phyloP scores from a whole-genome alignment of 2,329 filamentous ascomycete genomes.

The Colletotrichum australisinense region DNA sequence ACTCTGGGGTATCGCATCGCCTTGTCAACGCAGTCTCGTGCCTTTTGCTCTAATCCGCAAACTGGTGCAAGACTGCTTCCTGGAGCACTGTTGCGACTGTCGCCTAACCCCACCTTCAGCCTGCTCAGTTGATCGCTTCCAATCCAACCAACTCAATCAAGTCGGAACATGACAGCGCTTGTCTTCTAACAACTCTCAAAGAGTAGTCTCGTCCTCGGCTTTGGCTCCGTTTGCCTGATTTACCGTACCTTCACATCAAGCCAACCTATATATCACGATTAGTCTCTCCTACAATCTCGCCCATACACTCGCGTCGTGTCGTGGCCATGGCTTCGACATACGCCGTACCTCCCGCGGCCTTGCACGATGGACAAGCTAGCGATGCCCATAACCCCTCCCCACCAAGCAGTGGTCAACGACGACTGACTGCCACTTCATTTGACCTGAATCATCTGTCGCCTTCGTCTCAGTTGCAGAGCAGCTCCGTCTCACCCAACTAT shows the following conservation, averaged over 20 bases:
- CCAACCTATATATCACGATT: not conserved
- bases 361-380: conserved; percentile 49
- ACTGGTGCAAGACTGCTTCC: not conserved
- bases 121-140: not conserved
- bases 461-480: conserved; percentile 54
- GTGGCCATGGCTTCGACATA: conserved; percentile 58
- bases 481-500: conserved; percentile 52
- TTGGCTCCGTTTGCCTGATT: conserved; percentile 10
- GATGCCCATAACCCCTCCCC: conserved; percentile 47
- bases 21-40: not conserved
- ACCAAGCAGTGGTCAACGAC: conserved; percentile 38
- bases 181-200: not conserved
- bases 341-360: conserved; percentile 52
- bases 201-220: conserved; percentile 1
- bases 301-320: conserved; percentile 2
- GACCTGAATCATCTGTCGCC: conserved; percentile 55
- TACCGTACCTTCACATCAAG: not conserved
- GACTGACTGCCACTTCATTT: conserved; percentile 44
- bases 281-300: not conserved
- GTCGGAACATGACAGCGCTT: conserved; percentile 30
- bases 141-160: not conserved
- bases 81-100: not conserved
- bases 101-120: not conserved
- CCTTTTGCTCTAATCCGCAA: not conserved
- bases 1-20: not conserved